Conservation (phyloP, 2,329 filamentous ascomycete genomes). For the Akanthomyces dipterigenus region DNA sequence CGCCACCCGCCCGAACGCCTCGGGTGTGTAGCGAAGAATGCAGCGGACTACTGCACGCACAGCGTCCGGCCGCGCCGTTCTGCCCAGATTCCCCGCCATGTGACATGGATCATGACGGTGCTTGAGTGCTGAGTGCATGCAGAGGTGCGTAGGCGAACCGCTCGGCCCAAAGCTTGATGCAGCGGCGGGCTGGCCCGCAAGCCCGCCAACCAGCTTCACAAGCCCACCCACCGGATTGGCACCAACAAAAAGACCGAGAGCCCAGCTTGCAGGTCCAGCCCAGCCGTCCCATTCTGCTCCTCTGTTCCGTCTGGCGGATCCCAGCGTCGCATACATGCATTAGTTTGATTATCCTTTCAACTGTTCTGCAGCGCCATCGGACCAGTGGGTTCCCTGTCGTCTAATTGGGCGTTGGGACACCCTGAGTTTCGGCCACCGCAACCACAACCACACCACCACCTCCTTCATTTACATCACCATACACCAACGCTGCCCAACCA, state of each 20-base stretch:
- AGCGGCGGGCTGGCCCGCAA: neutral
- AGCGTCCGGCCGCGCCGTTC: neutral
- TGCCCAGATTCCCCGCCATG: neutral
- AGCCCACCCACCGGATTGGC: neutral
- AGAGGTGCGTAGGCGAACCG: neutral
- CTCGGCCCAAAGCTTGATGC: neutral
- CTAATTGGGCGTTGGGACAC: neutral
- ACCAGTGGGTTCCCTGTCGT: neutral
- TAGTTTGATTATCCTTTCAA: neutral
- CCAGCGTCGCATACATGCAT: neutral
- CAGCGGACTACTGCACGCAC: neutral
- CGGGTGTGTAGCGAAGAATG: neutral
- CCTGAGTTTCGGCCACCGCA: neutral
- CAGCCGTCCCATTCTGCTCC: constrained; percentile 1
- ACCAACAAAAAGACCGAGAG: neutral
- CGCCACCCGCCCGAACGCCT: neutral
- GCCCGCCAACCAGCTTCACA: neutral
- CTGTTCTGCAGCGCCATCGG: neutral
- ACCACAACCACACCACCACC: neutral
- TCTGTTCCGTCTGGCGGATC: neutral
- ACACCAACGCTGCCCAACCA: constrained; percentile 5
- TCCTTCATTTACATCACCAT: constrained; percentile 6
- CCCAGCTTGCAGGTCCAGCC: neutral
- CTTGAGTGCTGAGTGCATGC: neutral
- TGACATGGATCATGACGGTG: neutral